Base-by-base conservation (phyloP, 2,329 filamentous ascomycete species). In the Chalaropsis ovoidea region DNA sequence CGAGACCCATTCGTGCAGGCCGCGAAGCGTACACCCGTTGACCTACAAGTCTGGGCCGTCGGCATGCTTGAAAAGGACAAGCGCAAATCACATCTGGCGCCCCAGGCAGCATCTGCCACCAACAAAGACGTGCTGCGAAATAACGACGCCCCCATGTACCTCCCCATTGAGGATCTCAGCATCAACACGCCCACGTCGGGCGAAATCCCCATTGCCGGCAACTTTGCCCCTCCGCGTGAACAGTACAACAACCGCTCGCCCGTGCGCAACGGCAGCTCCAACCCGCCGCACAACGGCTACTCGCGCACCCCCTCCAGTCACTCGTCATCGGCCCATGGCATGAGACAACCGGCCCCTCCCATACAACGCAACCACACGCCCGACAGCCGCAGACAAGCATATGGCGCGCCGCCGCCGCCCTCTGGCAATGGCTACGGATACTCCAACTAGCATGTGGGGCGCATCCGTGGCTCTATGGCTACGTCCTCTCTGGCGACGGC, bases 61-160 rank as follows among this genome's bases (percentile, higher is more conserved):
- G 86, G 89, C 71, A 84, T 97, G 80, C 93, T 97, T 84, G 92
- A 96, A 74, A 86, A 87, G 71, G 89, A 96, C 75, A 96, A 96
- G 76, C 89, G 94, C 74, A 96, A 95, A 76, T 96, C 92, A 35
- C 93, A 96, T 74, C 82, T 96, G 45, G 89, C 86, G 17, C 90
- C 91, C 42, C 86, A 89, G 71, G 79, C 89, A 52, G 89, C 88
- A 11, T 90, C 91, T 35, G 52, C 13, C 17, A 64, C 64, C 47
- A 90, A 89, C 1, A 86, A 89, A 72, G 87, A 90, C 11, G 81
- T 93, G 42, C 81, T 91, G 61, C 84, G 87, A 67, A 82, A 82
- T 31, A 80, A 77, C 70, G 83, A 86, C 70, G 86, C 83, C 11
- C 82, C 84, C 6, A 83, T 78, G 67, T 74, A 72, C 73, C 70